Evolutionary conservation across 768 basidiomycete genomes (phyloP), one percentile per base, ranked within the genome.

Genomic region (Mycena pura): DNA sequence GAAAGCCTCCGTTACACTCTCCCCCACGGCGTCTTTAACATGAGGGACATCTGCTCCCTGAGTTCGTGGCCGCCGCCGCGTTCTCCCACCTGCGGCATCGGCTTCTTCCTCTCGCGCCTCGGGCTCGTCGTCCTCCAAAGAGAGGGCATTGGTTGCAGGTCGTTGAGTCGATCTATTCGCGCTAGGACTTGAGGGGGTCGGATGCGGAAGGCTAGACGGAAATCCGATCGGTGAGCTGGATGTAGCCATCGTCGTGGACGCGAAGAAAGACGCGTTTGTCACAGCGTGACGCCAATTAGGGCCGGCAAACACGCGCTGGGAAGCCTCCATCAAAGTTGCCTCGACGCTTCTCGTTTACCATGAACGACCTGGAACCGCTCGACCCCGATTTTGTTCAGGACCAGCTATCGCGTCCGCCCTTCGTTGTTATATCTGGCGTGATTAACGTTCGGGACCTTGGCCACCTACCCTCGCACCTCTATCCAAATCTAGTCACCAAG

Each of bases 21-120:
- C 96, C 52, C 96, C 96, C 19, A 98, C 96, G 29, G 92, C 89
- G 76, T 99, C 97, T 68, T 89, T 90, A 2, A 99, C 95, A 49
- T 93, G 79, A 3, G 95, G 92, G 0, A 97, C 84, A 68, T 95
- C 92, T 5, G 83, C 84, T 10, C 76, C 77, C 58, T 82, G 82
- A 13, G 80, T 79, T 55, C 83, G 80, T 40, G 83, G 81, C 56
- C 82, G 78, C 57, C 83, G 79, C 17, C 81, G 73, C 55, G 75
- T 79, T 24, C 72, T 71, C n/a, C 65, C 65, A 8, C 69, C 73
- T 5, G 73, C 54, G 8, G 73, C 79, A 28, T 83, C 81, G 36
- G 74, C 68, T 7, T 72, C 72, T 10, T 73, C 70, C 46, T 71
- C 75, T 17, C 76, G 76, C 38, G 77, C 77, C 58, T 78, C 77